These are phyloP conservation scores for Wickerhamomyces sp. DNA, from an alignment of 1,139 yeast genomes.

Conservation along the genomic window DNA sequence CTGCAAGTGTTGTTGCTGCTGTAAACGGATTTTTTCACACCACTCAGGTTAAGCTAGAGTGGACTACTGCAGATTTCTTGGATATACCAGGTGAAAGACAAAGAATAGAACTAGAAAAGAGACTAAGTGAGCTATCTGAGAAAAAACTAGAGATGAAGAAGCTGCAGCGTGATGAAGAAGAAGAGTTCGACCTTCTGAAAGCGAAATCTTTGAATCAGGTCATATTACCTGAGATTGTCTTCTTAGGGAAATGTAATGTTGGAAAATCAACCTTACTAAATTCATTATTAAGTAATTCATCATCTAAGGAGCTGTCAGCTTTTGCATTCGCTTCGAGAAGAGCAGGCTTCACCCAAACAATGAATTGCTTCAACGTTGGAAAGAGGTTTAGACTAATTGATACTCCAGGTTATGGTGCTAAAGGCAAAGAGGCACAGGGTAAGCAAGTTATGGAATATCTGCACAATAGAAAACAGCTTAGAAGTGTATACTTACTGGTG, in stretches of 20 bases:
- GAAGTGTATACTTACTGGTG: constrained; percentile 56
- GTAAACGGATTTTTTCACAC: constrained; percentile 40
- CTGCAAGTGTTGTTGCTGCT: constrained; percentile 28
- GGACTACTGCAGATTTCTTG: constrained; percentile 50
- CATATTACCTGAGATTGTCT: constrained; percentile 60
- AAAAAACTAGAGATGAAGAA: constrained; percentile 4
- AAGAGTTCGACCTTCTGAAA: constrained; percentile 1
- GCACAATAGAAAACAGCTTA: constrained; percentile 44
- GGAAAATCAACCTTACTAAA: constrained; percentile 81
- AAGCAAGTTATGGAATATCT: constrained; percentile 60
- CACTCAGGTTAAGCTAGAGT: constrained; percentile 45
- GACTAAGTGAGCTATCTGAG: constrained; percentile 10
- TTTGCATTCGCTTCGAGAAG: constrained; percentile 53
- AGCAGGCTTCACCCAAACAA: constrained; percentile 75
- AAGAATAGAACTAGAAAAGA: constrained; percentile 28
- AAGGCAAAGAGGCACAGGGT: constrained; percentile 63
- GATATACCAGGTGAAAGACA: constrained; percentile 58
- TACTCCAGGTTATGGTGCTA: constrained; percentile 83
- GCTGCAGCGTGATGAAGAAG: constrained; percentile 14
- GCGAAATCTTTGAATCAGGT: neutral
- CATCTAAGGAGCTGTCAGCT: constrained; percentile 28
- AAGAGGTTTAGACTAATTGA: constrained; percentile 64
- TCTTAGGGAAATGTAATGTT: constrained; percentile 77
- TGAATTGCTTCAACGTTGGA: constrained; percentile 69
- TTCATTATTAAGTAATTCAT: constrained; percentile 38